These are phyloP conservation scores for Glycyrrhiza uralensis DNA, from an alignment of 306 rosid species.

Conservation along the genomic window DNA sequence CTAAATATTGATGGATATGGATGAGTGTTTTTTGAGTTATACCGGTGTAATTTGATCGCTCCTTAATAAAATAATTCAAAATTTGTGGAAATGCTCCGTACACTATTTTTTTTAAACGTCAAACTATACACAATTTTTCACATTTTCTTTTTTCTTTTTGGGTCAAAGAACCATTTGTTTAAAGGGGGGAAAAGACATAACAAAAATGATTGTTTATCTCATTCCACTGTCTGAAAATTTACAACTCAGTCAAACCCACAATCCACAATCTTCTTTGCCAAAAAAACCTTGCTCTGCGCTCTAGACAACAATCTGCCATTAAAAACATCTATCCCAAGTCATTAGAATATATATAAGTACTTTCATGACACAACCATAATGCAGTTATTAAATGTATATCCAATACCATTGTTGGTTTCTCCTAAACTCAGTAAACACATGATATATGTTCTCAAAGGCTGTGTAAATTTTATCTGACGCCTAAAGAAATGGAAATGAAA, in stretches of 20 bases:
- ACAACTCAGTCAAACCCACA: slow-evolving; percentile 26
- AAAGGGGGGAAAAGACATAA: too few relatives aligned
- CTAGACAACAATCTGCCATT: slow-evolving; percentile 35
- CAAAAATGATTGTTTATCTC: too few relatives aligned
- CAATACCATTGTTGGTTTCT: slow-evolving; percentile 63
- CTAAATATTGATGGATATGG: too few relatives aligned
- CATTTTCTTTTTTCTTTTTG: too few relatives aligned
- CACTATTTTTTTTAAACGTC: too few relatives aligned
- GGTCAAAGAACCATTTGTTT: too few relatives aligned
- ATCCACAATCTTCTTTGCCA: not conserved
- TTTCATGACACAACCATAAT: not conserved
- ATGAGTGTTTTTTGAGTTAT: too few relatives aligned
- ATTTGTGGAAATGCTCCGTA: too few relatives aligned
- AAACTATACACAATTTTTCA: too few relatives aligned
- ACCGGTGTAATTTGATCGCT: too few relatives aligned
- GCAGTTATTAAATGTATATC: not conserved
- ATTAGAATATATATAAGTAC: slow-evolving; percentile 7
- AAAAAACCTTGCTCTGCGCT: slow-evolving; percentile 13
- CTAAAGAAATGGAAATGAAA: slow-evolving; percentile 24
- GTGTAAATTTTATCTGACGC: slow-evolving; percentile 73
- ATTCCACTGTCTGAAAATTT: slow-evolving; percentile 25
- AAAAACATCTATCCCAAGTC: not conserved
- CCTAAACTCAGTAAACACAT: slow-evolving; percentile 77
- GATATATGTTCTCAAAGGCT: slow-evolving; percentile 86
- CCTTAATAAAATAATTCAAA: too few relatives aligned